Conservation (phyloP, 371 early-diverging fungal species). For the Mucor sp. region DNA sequence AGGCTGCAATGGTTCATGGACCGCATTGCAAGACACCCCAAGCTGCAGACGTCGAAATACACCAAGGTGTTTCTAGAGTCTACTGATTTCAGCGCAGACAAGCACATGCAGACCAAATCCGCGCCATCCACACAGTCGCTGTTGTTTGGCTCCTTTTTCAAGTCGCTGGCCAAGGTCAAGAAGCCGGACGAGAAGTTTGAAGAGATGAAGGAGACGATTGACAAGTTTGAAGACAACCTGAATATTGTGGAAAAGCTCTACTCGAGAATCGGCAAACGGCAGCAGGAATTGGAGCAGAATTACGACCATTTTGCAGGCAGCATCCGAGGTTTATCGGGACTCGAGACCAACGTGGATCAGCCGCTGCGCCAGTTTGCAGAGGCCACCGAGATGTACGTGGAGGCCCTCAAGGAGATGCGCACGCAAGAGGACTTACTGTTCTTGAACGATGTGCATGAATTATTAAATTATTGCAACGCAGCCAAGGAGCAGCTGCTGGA, state of each 20-base stretch:
- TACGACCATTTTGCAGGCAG: constrained; percentile 77
- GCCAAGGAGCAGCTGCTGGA: constrained; percentile 78
- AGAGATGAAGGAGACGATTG: constrained; percentile 77
- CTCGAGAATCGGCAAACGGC: constrained; percentile 74
- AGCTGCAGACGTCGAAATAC: constrained; percentile 67
- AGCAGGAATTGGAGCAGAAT: constrained; percentile 76
- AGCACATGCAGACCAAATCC: constrained; percentile 34
- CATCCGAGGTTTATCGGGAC: constrained; percentile 71
- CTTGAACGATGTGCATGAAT: constrained; percentile 82
- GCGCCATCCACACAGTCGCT: constrained; percentile 70
- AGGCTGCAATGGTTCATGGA: constrained; percentile 81
- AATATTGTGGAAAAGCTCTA: constrained; percentile 76
- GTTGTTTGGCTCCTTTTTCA: constrained; percentile 81
- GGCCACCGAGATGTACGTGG: constrained; percentile 66
- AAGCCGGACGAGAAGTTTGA: constrained; percentile 86
- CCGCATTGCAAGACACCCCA: constrained; percentile 83
- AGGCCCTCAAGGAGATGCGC: constrained; percentile 72
- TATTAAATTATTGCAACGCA: constrained; percentile 83
- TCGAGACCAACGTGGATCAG: constrained; percentile 83
- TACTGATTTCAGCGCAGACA: constrained; percentile 59
- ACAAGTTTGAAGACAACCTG: constrained; percentile 85
- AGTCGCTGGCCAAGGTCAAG: constrained; percentile 84
- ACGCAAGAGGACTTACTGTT: constrained; percentile 74
- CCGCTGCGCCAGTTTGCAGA: constrained; percentile 78
- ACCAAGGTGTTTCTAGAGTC: constrained; percentile 82